These are phyloP conservation scores for Candida montana DNA, from an alignment of 805 yeast species.

Conservation along the genomic window DNA sequence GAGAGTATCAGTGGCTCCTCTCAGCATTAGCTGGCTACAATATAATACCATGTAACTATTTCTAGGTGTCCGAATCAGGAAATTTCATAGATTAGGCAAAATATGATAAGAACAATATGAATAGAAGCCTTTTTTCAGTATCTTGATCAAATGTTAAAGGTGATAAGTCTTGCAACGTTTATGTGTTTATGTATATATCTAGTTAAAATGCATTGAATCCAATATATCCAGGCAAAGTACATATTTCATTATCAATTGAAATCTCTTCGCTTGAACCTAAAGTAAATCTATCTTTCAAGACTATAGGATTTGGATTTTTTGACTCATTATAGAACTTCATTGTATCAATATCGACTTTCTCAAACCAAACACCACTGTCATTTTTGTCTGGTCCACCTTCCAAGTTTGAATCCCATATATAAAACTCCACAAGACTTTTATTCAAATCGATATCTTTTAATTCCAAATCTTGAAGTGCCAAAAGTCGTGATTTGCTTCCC, in stretches of 20 bases:
- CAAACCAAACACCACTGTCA: neutral
- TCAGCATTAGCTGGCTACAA: too few species aligned
- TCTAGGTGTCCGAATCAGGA: too few species aligned
- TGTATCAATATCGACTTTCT: neutral
- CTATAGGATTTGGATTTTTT: neutral
- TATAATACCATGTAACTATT: too few species aligned
- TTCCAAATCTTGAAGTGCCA: slow-evolving; percentile 6
- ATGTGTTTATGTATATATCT: too few species aligned
- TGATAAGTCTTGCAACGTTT: too few species aligned
- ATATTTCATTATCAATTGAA: too few species aligned
- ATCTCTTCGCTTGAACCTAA: neutral
- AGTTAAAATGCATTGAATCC: too few species aligned
- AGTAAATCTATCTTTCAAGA: neutral
- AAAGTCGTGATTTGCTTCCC: slow-evolving; percentile 5
- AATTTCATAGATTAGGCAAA: too few species aligned
- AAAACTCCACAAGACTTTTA: neutral
- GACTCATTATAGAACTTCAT: neutral
- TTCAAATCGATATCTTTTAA: neutral
- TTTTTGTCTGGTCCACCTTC: neutral
- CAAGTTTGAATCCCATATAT: neutral
- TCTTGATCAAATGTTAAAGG: too few species aligned
- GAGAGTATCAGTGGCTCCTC: too few species aligned
- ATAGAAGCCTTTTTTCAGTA: too few species aligned
- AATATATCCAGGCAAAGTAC: neutral
- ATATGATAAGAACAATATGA: too few species aligned